A percentile compares a stretch with the other conserved stretches of the same genome.
Conservation (phyloP, 2,329 filamentous ascomycete genomes). For the Ophiocordyceps sinensis region DNA sequence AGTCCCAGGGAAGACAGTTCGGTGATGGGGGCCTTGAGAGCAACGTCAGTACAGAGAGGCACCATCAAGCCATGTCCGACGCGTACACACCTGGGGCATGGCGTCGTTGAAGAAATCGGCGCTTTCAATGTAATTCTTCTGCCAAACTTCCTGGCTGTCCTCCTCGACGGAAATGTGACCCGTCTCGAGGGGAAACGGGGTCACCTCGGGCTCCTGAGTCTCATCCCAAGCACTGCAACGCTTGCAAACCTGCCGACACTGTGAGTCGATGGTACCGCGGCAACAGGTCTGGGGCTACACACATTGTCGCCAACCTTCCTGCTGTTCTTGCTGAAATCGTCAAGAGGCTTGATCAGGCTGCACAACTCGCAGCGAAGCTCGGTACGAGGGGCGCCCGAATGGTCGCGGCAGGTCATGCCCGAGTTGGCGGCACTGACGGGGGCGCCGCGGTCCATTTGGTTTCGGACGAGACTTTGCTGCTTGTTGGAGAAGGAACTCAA, state of each 20-base stretch:
- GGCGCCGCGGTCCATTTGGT: conserved; percentile 3
- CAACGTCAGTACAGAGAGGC: conserved; percentile 1
- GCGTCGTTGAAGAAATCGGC: conserved; percentile 13
- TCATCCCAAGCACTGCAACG: conserved; percentile 21
- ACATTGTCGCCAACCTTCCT: conserved; percentile 15
- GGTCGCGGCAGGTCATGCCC: conserved; percentile 22
- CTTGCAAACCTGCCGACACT: conserved; percentile 14
- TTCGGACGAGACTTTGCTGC: conserved; percentile 14
- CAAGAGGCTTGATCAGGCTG: conserved; percentile 9
- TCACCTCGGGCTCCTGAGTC: conserved; percentile 18
- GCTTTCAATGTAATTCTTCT: conserved; percentile 3
- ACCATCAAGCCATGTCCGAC: background rate
- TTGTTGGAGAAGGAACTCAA: conserved; percentile 16
- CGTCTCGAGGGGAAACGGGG: conserved; percentile 14
- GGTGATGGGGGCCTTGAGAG: conserved; percentile 13
- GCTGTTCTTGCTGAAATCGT: conserved; percentile 16
- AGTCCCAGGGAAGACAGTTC: conserved; percentile 10
- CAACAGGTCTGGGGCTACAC: conserved; percentile 4
- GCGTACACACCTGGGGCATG: conserved; percentile 7
- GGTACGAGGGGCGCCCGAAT: conserved; percentile 9
- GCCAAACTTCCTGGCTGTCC: conserved; percentile 4
- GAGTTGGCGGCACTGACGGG: conserved; percentile 14
- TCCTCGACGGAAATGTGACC: conserved; percentile 20
- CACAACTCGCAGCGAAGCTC: conserved; percentile 20
- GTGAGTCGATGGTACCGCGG: conserved; percentile 2